These are phyloP conservation scores for Glarea lozoyensis DNA, from an alignment of 495 filamentous ascomycete species.

Conservation along the genomic window DNA sequence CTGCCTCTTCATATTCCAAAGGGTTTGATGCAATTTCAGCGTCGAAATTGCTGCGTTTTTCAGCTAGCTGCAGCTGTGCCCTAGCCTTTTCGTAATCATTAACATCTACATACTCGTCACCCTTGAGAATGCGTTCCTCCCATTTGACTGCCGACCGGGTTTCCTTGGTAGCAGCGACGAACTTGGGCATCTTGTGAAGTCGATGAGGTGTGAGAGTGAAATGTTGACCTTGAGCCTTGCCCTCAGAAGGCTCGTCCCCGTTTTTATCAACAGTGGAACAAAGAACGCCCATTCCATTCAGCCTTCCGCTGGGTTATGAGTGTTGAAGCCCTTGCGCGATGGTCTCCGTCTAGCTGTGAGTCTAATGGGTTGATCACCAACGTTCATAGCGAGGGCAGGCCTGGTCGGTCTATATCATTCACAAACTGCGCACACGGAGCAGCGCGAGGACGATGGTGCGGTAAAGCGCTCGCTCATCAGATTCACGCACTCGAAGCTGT, in stretches of 20 bases:
- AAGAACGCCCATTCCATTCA: slow-evolving; percentile 17
- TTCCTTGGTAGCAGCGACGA: neutral
- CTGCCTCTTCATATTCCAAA: slow-evolving; percentile 14
- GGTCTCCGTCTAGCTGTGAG: too few species aligned
- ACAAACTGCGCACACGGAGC: too few species aligned
- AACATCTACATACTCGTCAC: slow-evolving; percentile 7
- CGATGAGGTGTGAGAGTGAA: slow-evolving; percentile 8
- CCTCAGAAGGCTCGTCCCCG: slow-evolving; percentile 11
- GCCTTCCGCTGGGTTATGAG: too few species aligned
- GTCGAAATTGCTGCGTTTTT: slow-evolving; percentile 16
- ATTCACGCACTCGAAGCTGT: too few species aligned
- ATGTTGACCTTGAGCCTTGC: slow-evolving; percentile 12
- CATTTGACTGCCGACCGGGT: slow-evolving; percentile 11
- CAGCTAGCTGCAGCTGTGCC: slow-evolving; percentile 9
- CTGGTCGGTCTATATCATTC: too few species aligned
- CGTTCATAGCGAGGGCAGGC: slow-evolving; percentile 7
- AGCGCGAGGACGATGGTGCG: too few species aligned
- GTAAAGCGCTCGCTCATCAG: too few species aligned
- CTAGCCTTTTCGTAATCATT: slow-evolving; percentile 12
- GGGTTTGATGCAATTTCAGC: slow-evolving; percentile 8
- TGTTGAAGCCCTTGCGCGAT: slow-evolving; percentile 2
- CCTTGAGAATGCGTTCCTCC: slow-evolving; percentile 3
- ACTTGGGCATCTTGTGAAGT: slow-evolving; percentile 16
- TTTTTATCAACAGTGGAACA: slow-evolving; percentile 20
- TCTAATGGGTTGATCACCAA: neutral